These are phyloP conservation scores for Dryadomyces quercivorus DNA, from an alignment of 2,329 filamentous ascomycete genomes.

Conservation along the genomic window DNA sequence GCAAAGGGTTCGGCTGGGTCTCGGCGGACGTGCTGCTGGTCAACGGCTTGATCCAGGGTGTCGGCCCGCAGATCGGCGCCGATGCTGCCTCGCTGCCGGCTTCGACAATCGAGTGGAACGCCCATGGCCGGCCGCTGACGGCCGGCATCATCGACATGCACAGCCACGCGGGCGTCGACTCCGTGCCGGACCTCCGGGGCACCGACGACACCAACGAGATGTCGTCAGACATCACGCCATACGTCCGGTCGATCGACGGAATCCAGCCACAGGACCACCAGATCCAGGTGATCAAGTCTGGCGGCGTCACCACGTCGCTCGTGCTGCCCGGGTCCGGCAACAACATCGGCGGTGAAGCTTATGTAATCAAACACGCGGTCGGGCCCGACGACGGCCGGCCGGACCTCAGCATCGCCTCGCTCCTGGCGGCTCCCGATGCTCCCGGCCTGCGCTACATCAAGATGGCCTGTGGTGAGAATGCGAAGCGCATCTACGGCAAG, in stretches of 20 bases:
- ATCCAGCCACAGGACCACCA: slow-evolving; percentile 52
- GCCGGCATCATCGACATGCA: slow-evolving; percentile 63
- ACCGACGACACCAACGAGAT: slow-evolving; percentile 52
- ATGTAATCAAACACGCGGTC: slow-evolving; percentile 55
- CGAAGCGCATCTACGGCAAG: slow-evolving; percentile 48
- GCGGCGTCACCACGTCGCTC: slow-evolving; percentile 58
- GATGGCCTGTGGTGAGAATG: slow-evolving; percentile 64
- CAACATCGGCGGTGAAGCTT: slow-evolving; percentile 62
- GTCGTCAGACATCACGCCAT: slow-evolving; percentile 52
- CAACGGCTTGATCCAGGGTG: slow-evolving; percentile 45
- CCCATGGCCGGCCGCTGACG: slow-evolving; percentile 48
- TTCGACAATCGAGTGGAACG: slow-evolving; percentile 41
- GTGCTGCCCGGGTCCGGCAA: slow-evolving; percentile 58
- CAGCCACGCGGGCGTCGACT: slow-evolving; percentile 49
- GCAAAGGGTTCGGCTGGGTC: slow-evolving; percentile 49
- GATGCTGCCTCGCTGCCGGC: slow-evolving; percentile 26
- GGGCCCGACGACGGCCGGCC: slow-evolving; percentile 45
- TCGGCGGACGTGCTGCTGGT: slow-evolving; percentile 48
- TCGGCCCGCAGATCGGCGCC: slow-evolving; percentile 28
- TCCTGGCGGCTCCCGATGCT: slow-evolving; percentile 53
- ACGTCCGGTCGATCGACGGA: slow-evolving; percentile 53
- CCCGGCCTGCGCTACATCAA: slow-evolving; percentile 58
- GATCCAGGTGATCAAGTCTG: slow-evolving; percentile 57
- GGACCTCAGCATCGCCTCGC: slow-evolving; percentile 49
- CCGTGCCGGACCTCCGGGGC: slow-evolving; percentile 41